These are phyloP conservation scores for Ophiocordyceps camponoti-rufipedis DNA, from an alignment of 2,329 filamentous ascomycete species.

Conservation along the genomic window DNA sequence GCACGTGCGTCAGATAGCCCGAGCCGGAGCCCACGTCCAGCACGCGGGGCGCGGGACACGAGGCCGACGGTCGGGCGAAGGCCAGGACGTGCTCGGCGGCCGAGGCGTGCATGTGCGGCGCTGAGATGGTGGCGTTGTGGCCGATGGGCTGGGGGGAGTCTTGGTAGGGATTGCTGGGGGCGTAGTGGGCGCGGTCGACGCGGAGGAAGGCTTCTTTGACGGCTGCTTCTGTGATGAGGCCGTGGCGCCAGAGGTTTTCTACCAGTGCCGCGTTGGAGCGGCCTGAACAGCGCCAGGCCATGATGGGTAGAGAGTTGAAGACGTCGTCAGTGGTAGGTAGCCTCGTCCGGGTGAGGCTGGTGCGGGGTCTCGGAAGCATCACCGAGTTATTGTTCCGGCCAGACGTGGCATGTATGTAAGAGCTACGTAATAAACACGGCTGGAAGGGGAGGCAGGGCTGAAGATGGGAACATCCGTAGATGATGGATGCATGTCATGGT, in stretches of 20 bases:
- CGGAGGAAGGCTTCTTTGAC: conserved; percentile 70
- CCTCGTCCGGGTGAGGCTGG: too few species aligned
- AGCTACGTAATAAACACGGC: too few species aligned
- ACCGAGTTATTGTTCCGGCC: too few species aligned
- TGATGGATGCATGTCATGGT: not conserved
- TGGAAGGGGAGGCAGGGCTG: not conserved
- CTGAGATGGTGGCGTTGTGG: conserved; percentile 36
- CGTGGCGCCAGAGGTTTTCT: conserved; percentile 54
- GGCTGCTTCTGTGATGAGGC: conserved; percentile 51
- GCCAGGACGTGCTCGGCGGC: conserved; percentile 31
- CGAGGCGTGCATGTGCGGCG: conserved; percentile 42
- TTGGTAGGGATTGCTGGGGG: conserved; percentile 49
- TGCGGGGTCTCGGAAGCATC: too few species aligned
- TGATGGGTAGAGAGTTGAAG: conserved; percentile 20
- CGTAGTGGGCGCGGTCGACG: conserved; percentile 82
- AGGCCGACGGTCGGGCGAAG: conserved; percentile 18
- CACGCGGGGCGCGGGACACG: conserved; percentile 27
- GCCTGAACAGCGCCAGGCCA: conserved; percentile 86
- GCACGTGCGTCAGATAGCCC: conserved; percentile 73
- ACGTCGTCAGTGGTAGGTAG: too few species aligned
- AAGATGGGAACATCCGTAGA: not conserved
- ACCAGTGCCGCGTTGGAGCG: conserved; percentile 56
- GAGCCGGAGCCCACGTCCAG: conserved; percentile 61
- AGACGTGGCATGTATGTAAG: too few species aligned
- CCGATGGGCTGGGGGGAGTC: conserved; percentile 38